Base-by-base conservation (phyloP, 257 asterid species). In the Primulina eburnea region DNA sequence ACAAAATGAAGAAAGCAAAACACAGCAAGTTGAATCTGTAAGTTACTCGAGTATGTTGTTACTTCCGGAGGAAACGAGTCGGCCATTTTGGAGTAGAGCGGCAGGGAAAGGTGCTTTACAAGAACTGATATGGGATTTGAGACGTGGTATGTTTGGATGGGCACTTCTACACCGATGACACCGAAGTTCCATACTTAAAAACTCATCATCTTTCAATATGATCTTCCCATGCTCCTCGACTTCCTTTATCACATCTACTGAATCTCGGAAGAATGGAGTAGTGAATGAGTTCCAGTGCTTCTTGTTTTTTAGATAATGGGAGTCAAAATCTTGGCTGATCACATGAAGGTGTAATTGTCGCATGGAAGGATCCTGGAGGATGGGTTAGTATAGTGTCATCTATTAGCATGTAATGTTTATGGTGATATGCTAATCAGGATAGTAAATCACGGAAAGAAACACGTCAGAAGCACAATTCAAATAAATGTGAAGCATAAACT, bases 281-380 rank as follows among this genome's bases (percentile, higher is more conserved):
- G 67, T 91, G 78, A 93, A 93, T 16, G 97, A 89, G 79, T 90
- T 89, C 99, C 99, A 93, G 34, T 93, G 99, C 84, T 86, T 86
- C 86, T 88, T 90, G 71, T 89, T 82, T 89, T 89, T 93, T 71
- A 93, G 81, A 83, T 83, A 86, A 24, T 55, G 72, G 5, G 99
- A 93, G 80, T 90, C 82, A 34, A 90, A 93, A 74, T 93, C 96
- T 68, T 89, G 96, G 90, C 97, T 90, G 47, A 93, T 86, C 67
- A 93, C 96, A 65, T 93, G 99, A 77, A 90, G 92, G 77, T 93
- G 97, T 84, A 93, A 29, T 63, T 93, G 97, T 62, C 89, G 83
- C 97, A 93, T 87, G 60, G 99, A 93, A 69, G 97, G 96, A 28
- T 66, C 88, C 96, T 93, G 84, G 63, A 76, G 57, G 11, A 56